A percentile compares a stretch with the other conserved stretches of the same genome.
Evolutionary conservation across 495 filamentous ascomycete genomes (phyloP).

Genomic region (Geopyxis carbonaria): DNA sequence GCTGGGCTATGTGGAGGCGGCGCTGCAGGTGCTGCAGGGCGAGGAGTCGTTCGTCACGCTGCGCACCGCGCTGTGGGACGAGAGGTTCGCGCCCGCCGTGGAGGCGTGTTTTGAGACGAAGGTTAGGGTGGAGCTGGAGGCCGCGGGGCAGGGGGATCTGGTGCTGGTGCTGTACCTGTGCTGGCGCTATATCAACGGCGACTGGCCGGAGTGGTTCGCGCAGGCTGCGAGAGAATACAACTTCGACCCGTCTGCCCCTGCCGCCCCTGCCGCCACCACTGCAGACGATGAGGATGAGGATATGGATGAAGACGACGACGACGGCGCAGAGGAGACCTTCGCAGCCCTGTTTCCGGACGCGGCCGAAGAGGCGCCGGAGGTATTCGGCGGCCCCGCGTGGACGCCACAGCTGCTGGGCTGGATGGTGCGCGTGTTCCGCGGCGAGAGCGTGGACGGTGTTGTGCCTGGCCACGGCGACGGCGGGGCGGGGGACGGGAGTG

Average conservation of each 20-base stretch:
- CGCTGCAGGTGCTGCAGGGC: slow-evolving; percentile 1
- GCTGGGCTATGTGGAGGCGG: slow-evolving; percentile 4
- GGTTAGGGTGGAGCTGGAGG: slow-evolving; percentile 6
- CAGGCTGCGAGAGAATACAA: background rate
- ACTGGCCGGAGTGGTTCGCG: slow-evolving; percentile 6
- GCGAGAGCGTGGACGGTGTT: slow-evolving; percentile 13
- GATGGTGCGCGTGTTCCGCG: slow-evolving; percentile 15
- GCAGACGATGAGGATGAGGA: background rate
- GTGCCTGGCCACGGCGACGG: no score
- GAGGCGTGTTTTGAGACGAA: slow-evolving; percentile 13
- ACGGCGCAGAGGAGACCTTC: slow-evolving; percentile 9
- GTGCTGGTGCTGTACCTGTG: slow-evolving; percentile 21
- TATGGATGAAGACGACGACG: background rate
- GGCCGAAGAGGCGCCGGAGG: slow-evolving; percentile 8
- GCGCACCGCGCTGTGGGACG: background rate
- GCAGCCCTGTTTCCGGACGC: slow-evolving; percentile 13
- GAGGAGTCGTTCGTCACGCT: slow-evolving; percentile 4
- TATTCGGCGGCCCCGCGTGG: slow-evolving; percentile 16
- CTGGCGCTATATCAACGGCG: slow-evolving; percentile 9
- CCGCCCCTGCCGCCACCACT: no score
- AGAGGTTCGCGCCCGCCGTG: slow-evolving; percentile 7
- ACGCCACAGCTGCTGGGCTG: slow-evolving; percentile 14
- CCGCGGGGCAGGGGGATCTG: slow-evolving; percentile 15
- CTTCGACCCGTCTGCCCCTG: background rate
- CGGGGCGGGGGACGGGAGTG: no score